Conservation (phyloP, 192 early-diverging fungal genomes). For the Chytriomyces hyalinus region DNA sequence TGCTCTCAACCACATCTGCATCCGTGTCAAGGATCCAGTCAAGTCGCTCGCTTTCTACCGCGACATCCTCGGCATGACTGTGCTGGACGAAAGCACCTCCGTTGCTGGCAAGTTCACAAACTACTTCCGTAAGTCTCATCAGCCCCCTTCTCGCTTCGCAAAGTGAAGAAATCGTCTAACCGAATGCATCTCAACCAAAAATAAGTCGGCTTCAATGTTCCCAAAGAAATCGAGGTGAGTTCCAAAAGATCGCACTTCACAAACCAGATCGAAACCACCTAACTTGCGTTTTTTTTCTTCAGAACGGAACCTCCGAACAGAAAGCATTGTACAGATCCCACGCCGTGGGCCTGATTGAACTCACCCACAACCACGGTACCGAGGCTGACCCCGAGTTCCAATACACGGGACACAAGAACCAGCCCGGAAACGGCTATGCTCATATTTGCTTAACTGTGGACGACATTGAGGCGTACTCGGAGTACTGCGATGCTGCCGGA, state of each 20-base stretch:
- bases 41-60: slow-evolving; percentile 19
- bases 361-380: slow-evolving; percentile 33
- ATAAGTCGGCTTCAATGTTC: slow-evolving; percentile 26
- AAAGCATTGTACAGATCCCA: slow-evolving; percentile 5
- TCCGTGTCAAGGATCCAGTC: slow-evolving; percentile 16
- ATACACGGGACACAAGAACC: slow-evolving; percentile 25
- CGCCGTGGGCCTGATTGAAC: slow-evolving; percentile 20
- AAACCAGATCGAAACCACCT: too few species aligned
- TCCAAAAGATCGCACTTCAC: too few species aligned
- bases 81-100: not conserved
- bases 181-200: not conserved
- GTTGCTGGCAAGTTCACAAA: slow-evolving; percentile 27
- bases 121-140: slow-evolving; percentile 21
- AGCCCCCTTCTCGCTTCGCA: not conserved
- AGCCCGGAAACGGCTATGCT: slow-evolving; percentile 27
- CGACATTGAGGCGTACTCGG: slow-evolving; percentile 17
- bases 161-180: not conserved
- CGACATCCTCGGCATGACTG: slow-evolving; percentile 31
- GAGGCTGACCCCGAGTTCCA: slow-evolving; percentile 10
- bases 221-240: slow-evolving; percentile 14
- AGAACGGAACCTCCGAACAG: slow-evolving; percentile 22
- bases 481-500: slow-evolving; percentile 14
- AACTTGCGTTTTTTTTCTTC: not conserved
- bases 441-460: slow-evolving; percentile 28
- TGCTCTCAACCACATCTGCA: slow-evolving; percentile 21